Evolutionary conservation across 495 filamentous ascomycete species (phyloP).

Genomic region (Penicillium paradoxum): DNA sequence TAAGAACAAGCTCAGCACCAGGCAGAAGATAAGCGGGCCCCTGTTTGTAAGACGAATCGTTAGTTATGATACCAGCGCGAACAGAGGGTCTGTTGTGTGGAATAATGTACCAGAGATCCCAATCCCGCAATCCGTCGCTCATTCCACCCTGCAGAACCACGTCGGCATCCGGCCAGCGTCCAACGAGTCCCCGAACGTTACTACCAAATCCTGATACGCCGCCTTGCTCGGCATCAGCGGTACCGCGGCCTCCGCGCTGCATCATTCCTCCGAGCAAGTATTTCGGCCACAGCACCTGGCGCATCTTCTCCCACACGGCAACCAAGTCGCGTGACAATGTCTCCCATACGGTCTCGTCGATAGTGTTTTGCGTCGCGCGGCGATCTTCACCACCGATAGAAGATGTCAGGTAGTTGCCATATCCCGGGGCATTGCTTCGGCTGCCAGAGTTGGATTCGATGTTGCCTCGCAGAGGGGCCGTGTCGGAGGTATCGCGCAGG

Average conservation of each 20-base stretch:
- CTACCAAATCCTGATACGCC: slow-evolving; percentile 56
- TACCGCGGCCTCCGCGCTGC: slow-evolving; percentile 62
- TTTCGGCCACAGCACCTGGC: slow-evolving; percentile 94
- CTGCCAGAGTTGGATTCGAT: slow-evolving; percentile 56
- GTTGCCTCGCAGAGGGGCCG: slow-evolving; percentile 74
- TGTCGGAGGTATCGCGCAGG: slow-evolving; percentile 61
- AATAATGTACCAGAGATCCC: slow-evolving; percentile 79
- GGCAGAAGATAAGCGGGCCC: slow-evolving; percentile 89
- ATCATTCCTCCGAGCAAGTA: slow-evolving; percentile 76
- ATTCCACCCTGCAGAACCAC: slow-evolving; percentile 70
- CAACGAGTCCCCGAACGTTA: slow-evolving; percentile 60
- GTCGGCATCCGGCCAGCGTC: slow-evolving; percentile 68
- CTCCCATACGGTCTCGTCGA: slow-evolving; percentile 95
- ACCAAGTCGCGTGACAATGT: slow-evolving; percentile 86
- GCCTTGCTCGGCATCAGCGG: slow-evolving; percentile 62
- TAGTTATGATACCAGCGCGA: background rate
- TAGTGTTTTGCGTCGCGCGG: slow-evolving; percentile 85
- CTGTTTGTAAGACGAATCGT: slow-evolving; percentile 28
- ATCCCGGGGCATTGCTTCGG: slow-evolving; percentile 35
- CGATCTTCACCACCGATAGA: slow-evolving; percentile 91
- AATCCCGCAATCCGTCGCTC: slow-evolving; percentile 84
- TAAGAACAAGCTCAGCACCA: slow-evolving; percentile 79
- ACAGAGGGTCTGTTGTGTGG: background rate
- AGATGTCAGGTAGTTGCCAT: slow-evolving; percentile 70
- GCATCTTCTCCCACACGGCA: slow-evolving; percentile 96